A percentile compares a stretch with the other conserved stretches of the same genome.
phyloP scores from a whole-genome alignment of 495 filamentous ascomycete genomes.

The Daldinia loculata region DNA sequence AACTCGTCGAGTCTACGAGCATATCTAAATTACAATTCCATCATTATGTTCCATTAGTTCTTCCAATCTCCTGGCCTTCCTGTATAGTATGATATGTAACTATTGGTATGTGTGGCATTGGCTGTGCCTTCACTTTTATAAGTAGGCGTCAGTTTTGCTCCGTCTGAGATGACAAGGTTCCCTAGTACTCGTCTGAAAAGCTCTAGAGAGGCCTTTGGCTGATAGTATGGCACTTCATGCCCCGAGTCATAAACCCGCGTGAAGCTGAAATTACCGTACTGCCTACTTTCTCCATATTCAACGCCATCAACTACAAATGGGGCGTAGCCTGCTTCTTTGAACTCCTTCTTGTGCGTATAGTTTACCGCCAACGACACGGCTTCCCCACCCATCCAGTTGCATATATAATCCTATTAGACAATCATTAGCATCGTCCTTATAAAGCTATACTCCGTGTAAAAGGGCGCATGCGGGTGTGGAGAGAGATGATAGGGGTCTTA shows the following conservation, averaged over 20 bases:
- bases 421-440: background rate
- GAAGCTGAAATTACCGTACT: conserved; percentile 72
- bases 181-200: conserved; percentile 50
- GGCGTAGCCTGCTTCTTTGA: conserved; percentile 60
- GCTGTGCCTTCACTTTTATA: conserved; percentile 58
- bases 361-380: conserved; percentile 64
- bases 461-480: background rate
- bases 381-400: conserved; percentile 70
- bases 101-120: conserved; percentile 65
- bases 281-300: conserved; percentile 51
- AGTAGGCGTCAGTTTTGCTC: conserved; percentile 49
- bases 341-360: conserved; percentile 53
- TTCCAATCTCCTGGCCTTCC: conserved; percentile 42
- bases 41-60: conserved; percentile 1
- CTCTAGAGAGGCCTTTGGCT: conserved; percentile 51
- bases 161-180: conserved; percentile 39
- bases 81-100: conserved; percentile 47
- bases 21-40: background rate
- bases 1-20: background rate
- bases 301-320: conserved; percentile 50
- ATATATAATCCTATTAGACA: conserved; percentile 61
- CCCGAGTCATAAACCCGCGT: conserved; percentile 55
- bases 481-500: conserved; percentile 13
- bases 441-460: background rate
- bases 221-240: conserved; percentile 49